Percentiles rank a stretch among this genome's conserved stretches.
phyloP scores from a whole-genome alignment of 345 rosid genomes.

The sweet orange (Citrus sinensis) region DNA sequence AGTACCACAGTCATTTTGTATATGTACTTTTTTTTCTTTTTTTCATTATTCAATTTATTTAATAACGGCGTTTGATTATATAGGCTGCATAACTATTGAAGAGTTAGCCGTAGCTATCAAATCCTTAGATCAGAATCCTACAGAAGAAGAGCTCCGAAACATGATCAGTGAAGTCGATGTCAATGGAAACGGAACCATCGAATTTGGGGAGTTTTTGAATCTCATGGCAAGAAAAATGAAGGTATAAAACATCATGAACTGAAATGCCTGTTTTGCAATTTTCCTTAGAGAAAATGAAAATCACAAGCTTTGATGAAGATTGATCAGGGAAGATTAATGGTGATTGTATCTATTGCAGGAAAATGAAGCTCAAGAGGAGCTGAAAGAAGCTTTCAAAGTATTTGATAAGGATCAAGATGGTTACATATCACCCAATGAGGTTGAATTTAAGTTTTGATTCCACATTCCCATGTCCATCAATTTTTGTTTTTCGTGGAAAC shows the following conservation, averaged over 20 bases:
- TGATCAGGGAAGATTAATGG: background rate
- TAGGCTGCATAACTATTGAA: conserved; percentile 63
- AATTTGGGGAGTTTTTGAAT: conserved; percentile 64
- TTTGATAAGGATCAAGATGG: conserved; percentile 77
- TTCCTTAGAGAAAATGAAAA: background rate
- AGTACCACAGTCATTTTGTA: background rate
- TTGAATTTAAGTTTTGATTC: background rate
- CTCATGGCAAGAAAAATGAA: conserved; percentile 70
- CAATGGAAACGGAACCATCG: conserved; percentile 58
- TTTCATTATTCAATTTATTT: background rate
- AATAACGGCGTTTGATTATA: background rate
- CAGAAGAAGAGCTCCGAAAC: conserved; percentile 57
- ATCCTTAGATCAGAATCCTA: conserved; percentile 50
- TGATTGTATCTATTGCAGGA: conserved; percentile 30
- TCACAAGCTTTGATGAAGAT: background rate
- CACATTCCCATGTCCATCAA: background rate
- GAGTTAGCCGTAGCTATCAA: conserved; percentile 52
- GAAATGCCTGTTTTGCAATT: background rate
- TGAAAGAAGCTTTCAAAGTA: conserved; percentile 62
- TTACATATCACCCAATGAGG: conserved; percentile 61
- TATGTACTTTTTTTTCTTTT: background rate
- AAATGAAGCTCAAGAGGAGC: conserved; percentile 49
- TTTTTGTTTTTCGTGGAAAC: background rate
- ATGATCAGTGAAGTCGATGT: conserved; percentile 63
- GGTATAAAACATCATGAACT: conserved; percentile 22